phyloP scores from a whole-genome alignment of 495 filamentous ascomycete genomes.

The Amphirosellinia nigrospora region DNA sequence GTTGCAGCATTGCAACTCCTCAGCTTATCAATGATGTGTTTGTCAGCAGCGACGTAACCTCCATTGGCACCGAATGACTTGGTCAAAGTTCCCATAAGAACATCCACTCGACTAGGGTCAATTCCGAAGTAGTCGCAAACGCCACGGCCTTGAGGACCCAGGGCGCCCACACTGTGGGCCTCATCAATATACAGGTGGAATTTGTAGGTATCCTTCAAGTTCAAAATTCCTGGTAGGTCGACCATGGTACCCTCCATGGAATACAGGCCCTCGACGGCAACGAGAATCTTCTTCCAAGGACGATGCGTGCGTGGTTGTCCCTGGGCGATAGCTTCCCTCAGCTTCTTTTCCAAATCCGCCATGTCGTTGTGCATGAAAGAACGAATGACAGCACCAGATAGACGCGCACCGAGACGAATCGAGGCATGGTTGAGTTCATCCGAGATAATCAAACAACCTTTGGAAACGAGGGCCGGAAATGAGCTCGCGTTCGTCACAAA shows the following conservation, averaged over 20 bases:
- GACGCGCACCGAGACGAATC: slow-evolving; percentile 90
- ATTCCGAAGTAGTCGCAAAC: slow-evolving; percentile 97
- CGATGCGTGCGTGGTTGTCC: slow-evolving; percentile 96
- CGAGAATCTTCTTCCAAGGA: slow-evolving; percentile 98
- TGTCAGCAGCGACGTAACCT: slow-evolving; percentile 91
- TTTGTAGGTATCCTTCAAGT: slow-evolving; percentile 92
- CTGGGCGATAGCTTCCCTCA: slow-evolving; percentile 92
- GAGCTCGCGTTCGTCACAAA: slow-evolving; percentile 92
- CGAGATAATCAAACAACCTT: slow-evolving; percentile 90
- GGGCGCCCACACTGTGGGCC: slow-evolving; percentile 93
- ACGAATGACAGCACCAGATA: slow-evolving; percentile 90
- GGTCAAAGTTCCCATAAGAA: slow-evolving; percentile 97
- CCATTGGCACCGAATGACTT: slow-evolving; percentile 99
- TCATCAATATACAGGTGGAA: slow-evolving; percentile 95
- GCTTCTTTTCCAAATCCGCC: slow-evolving; percentile 77
- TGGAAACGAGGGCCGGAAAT: slow-evolving; percentile 89
- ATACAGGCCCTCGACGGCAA: slow-evolving; percentile 95
- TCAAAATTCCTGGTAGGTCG: slow-evolving; percentile 85
- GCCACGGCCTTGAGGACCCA: slow-evolving; percentile 85
- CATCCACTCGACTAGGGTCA: slow-evolving; percentile 85
- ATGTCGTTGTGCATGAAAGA: slow-evolving; percentile 99
- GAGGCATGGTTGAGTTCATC: slow-evolving; percentile 98
- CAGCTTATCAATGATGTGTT: slow-evolving; percentile 89
- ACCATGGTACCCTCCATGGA: slow-evolving; percentile 99
- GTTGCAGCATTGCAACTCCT: slow-evolving; percentile 83